Base-by-base conservation (phyloP, 768 basidiomycete genomes). In the Leccinum aurantiacum region DNA sequence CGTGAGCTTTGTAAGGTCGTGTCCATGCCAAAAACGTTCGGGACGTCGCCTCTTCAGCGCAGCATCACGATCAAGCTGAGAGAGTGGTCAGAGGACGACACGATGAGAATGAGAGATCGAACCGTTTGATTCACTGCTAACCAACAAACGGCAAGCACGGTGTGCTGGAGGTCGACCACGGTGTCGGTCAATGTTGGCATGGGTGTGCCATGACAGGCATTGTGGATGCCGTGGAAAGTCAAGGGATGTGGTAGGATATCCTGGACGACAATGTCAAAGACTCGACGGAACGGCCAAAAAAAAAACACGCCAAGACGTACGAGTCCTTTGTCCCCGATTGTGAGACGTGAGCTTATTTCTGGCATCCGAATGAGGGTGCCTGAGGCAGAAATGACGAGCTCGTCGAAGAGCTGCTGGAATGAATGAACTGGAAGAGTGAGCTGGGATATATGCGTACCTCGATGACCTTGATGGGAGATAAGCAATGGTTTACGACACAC, bases 111-210 rank as follows among this genome's bases (percentile, higher is more conserved):
- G 22, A 54, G 22, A 14, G 14, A 31, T 70, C 86, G 57, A 68
- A 92, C 93, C 56, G 83, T 81, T 78, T 96, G 94, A 62, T 93
- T 94, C 56, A 96, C 76, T 19, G 92, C 94, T 5, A 94, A 79
- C 94, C 94, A 96, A 52, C 87, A 82, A 50, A 96, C 77, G 14
- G 89, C 91, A 61, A 93, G 83, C 44, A 90, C 87, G 15, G 84
- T 89, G 59, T 91, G 92, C 62, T 82, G 84, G 27, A 93, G 82
- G 24, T 83, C 80, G 37, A 94, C 77, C 29, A 93, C 88, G 1
- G 84, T 87, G 60, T 90, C 89, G 14, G 76, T 74, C 14, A 67
- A 69, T 41, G 78, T 77, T 14, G 79, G 75, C 52, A 77, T 72
- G 62, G 74, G 76, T 58, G 78, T 74, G 24, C 81, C 78, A 53